These are phyloP conservation scores for Macaranga tanarius DNA, from an alignment of 441 rosid genomes.

Conservation along the genomic window DNA sequence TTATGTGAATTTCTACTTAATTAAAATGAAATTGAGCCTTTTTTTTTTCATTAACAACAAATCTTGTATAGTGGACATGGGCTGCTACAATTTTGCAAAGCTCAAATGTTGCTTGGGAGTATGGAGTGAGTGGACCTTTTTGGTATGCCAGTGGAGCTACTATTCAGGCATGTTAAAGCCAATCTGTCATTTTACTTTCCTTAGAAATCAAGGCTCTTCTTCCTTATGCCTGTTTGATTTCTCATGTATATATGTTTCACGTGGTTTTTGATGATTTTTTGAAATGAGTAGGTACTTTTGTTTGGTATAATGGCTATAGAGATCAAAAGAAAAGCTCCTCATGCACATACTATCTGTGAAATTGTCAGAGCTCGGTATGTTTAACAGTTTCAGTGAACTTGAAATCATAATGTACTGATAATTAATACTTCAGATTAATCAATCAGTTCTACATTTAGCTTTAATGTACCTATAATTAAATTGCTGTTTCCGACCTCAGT, in stretches of 20 bases:
- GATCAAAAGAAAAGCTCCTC: conserved; percentile 91
- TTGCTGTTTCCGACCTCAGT: conserved; percentile 34
- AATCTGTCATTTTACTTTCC: background rate
- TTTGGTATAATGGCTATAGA: conserved; percentile 96
- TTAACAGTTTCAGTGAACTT: background rate
- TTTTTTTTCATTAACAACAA: no score
- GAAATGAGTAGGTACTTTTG: conserved; percentile 69
- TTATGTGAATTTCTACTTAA: no score
- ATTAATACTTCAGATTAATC: background rate
- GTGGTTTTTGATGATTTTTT: background rate
- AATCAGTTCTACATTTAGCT: background rate
- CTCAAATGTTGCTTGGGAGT: conserved; percentile 94
- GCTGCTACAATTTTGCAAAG: conserved; percentile 95
- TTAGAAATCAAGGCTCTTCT: no score
- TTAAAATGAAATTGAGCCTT: no score
- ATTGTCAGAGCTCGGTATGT: conserved; percentile 87
- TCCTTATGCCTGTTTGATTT: background rate
- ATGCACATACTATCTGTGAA: conserved; percentile 92
- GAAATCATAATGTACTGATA: background rate
- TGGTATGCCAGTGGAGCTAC: conserved; percentile 99
- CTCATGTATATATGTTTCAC: background rate
- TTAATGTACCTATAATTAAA: background rate
- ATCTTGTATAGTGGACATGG: conserved; percentile 80
- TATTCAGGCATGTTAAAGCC: conserved; percentile 49
- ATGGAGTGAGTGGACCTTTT: conserved; percentile 92